These are phyloP conservation scores for Ustulina deusta DNA, from an alignment of 2,329 filamentous ascomycete genomes.

Conservation along the genomic window DNA sequence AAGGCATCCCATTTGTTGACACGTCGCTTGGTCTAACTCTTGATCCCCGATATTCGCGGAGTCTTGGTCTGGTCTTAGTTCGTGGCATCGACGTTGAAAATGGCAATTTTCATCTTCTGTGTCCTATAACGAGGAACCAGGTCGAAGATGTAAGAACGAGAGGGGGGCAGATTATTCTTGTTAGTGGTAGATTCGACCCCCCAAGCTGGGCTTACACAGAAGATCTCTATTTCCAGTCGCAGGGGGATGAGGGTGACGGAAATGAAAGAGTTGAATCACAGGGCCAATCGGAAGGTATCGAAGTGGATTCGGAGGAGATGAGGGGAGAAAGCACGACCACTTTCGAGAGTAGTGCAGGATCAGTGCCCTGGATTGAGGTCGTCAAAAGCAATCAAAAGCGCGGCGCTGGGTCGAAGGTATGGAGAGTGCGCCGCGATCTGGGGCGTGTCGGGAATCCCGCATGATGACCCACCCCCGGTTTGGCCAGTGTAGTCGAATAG, in stretches of 20 bases:
- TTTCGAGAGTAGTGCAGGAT: constrained; percentile 33
- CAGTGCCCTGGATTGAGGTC: constrained; percentile 70
- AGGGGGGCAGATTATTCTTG: constrained; percentile 68
- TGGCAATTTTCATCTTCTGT: constrained; percentile 72
- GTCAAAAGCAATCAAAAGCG: constrained; percentile 66
- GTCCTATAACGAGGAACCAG: constrained; percentile 62
- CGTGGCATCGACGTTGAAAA: constrained; percentile 72
- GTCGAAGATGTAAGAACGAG: constrained; percentile 57
- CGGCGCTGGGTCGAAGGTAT: constrained; percentile 69
- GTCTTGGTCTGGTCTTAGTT: constrained; percentile 75
- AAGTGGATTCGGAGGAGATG: constrained; percentile 52
- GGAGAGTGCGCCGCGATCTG: constrained; percentile 73
- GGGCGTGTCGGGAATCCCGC: constrained; percentile 52
- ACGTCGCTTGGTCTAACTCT: constrained; percentile 66
- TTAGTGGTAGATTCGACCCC: constrained; percentile 75
- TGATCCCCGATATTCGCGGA: constrained; percentile 68
- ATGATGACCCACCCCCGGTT: constrained; percentile 27
- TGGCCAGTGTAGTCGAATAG: constrained; percentile 6
- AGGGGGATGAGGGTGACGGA: constrained; percentile 39
- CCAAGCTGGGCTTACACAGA: constrained; percentile 79
- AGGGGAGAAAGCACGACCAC: constrained; percentile 44
- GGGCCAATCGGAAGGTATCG: constrained; percentile 48
- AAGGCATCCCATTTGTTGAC: constrained; percentile 72
- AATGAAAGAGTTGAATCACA: constrained; percentile 43
- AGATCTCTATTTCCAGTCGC: constrained; percentile 61